Percentiles rank a stretch among this genome's conserved stretches.
Conservation (phyloP, 331 rosid genomes). For the Quercus lobata region DNA sequence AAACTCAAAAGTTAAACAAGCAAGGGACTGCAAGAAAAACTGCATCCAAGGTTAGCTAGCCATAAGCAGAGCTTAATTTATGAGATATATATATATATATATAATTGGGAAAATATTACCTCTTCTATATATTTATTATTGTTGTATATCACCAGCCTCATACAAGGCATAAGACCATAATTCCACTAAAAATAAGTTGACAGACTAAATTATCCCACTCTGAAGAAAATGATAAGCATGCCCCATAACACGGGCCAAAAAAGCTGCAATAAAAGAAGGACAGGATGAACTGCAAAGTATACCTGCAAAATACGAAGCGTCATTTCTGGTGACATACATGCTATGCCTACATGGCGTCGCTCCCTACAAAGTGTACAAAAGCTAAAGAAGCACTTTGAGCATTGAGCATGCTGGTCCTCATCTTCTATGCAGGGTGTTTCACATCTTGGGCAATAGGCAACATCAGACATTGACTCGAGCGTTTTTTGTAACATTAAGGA, state of each 20-base stretch:
- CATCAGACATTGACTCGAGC: conserved; percentile 79
- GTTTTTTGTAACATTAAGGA: conserved; percentile 63
- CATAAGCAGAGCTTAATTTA: background rate
- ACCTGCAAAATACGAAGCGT: conserved; percentile 72
- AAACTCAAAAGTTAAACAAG: background rate
- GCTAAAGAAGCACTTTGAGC: conserved; percentile 74
- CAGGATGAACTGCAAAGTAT: conserved; percentile 3
- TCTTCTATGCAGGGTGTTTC: conserved; percentile 88
- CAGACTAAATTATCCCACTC: background rate
- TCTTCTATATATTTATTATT: background rate
- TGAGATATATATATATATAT: background rate
- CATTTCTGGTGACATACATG: conserved; percentile 71
- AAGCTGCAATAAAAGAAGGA: background rate
- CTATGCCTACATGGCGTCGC: conserved; percentile 80
- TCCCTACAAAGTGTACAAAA: conserved; percentile 86
- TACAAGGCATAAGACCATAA: background rate
- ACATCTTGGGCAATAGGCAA: conserved; percentile 82
- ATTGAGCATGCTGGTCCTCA: conserved; percentile 82
- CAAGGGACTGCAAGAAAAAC: background rate
- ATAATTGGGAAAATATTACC: too few relatives aligned
- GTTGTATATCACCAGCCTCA: background rate
- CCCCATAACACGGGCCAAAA: background rate
- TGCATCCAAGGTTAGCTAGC: background rate
- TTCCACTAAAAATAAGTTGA: background rate
- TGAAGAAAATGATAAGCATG: background rate